Base-by-base conservation (phyloP, 2,329 filamentous ascomycete genomes). In the Paraconiothyrium sp. region DNA sequence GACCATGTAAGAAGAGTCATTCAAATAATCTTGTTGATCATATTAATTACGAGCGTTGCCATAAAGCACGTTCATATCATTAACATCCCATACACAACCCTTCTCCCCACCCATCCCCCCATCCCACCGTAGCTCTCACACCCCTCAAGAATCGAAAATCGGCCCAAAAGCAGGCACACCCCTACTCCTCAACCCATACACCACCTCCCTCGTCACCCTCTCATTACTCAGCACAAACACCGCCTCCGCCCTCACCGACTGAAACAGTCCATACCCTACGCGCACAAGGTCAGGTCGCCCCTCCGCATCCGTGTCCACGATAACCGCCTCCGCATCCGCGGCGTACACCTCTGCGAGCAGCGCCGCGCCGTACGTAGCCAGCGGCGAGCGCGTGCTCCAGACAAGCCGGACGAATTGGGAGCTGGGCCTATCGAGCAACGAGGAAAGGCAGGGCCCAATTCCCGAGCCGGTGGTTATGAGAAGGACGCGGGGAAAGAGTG, bases 151-250 rank as follows among this genome's bases (percentile, higher is more conserved):
- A 77, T 93, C 91, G 80, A 89, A 93, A 68, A 93, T 91, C 9
- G 91, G 89, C 7, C 91, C 91, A 78, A 86, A 93, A 9, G 90
- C 89, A 2, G 87, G 84, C 8, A 92, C 77, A 0, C 90, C 89
- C 58, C 88, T 82, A 41, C 82, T 84, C 78, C 92, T 89, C 54
- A 93, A 79, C 9, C 85, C 88, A 72, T 89, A 90, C 0, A 93
- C 90, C 1, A 93, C 83, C 79, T 86, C 87, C 70, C 84, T 84
- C 20, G 90, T 92, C 37, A 92, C 84, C 59, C 79, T 84, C 60
- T 89, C 86, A 73, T 93, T 93, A 58, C 88, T 88, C 69, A 93
- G 89, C 62, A 92, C 85, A 71, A 92, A 89, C 41, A 92, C 89
- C 3, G 89, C 90, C 81, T 92, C 90, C 2, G 90, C 91, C 81